A percentile compares a stretch with the other conserved stretches of the same genome.
Conservation (phyloP, 805 yeast species). For the Cyberlindnera samutprakarnensis region DNA sequence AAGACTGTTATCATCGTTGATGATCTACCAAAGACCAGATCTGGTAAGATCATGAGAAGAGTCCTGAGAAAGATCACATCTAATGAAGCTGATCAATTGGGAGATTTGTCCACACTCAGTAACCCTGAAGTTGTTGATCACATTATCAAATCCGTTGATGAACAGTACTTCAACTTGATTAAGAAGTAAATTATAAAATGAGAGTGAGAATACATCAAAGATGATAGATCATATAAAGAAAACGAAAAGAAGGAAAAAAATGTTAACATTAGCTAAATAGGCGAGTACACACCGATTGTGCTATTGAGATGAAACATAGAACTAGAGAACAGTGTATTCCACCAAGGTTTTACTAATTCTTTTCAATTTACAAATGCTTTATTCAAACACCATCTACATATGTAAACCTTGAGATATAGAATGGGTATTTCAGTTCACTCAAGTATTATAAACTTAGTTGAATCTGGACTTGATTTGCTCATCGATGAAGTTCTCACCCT, state of each 20-base stretch:
- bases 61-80: constrained; percentile 87
- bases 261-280: too few relatives aligned
- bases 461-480: constrained; percentile 15
- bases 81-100: constrained; percentile 88
- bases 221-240: too few relatives aligned
- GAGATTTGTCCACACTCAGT: constrained; percentile 84
- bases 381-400: too few relatives aligned
- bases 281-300: too few relatives aligned
- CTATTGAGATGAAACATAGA: too few relatives aligned
- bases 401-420: too few relatives aligned
- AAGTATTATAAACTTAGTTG: background rate
- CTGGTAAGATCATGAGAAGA: constrained; percentile 98
- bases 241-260: too few relatives aligned
- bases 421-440: too few relatives aligned
- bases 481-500: constrained; percentile 24
- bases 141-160: constrained; percentile 56
- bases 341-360: too few relatives aligned
- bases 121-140: constrained; percentile 80
- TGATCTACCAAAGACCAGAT: constrained; percentile 96
- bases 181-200: constrained; percentile 5
- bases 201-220: too few relatives aligned
- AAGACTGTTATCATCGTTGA: constrained; percentile 74
- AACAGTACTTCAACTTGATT: constrained; percentile 13
- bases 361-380: too few relatives aligned
- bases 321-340: too few relatives aligned